Base-by-base conservation (phyloP, 2,329 filamentous ascomycete genomes). In the Stagonosporopsis chrysanthemi region DNA sequence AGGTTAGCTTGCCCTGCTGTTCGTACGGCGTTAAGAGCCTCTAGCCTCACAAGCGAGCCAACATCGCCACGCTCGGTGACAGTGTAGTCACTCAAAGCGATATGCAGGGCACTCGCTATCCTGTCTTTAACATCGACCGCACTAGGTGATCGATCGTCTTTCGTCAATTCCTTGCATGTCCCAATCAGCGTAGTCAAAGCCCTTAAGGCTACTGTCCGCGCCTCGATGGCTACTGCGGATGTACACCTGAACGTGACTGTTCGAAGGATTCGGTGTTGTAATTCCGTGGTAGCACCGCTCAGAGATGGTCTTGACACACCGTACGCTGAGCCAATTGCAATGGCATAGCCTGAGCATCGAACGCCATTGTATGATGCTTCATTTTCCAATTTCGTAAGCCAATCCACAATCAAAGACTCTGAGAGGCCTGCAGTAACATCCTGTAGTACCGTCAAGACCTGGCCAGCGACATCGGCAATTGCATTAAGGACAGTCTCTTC, bases 51-150 rank as follows among this genome's bases (percentile, higher is more conserved):
- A 49, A 93, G 85, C 0, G 93, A 96, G 5, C 95, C 95, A 45
- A 98, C 84, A 70, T 99, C 95, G 15, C 95, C 95, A 54, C 92
- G 84, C 14, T 93, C 88, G 64, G 91, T 94, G 3, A 91, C 93
- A 0, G 91, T 96, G 70, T 98, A 98, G 72, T 99, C 93, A 63
- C 94, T 89, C 26, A 99, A 77, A 0, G 88, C 79, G 26, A 68
- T 67, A 26, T 75, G 69, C 6, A 78, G 55, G 6, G 75, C 75
- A 23, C 53, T 63, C 7, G 62, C 58, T 19, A 77, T 63, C 38
- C 70, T 68, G 11, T 63, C 57, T 47, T 61, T 65, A 5, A 65
- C 50, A 12, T 65, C 58, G 22, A 51, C 33, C 41, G 61, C 57
- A 14, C 66, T 55, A 3, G 51, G 44, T 19, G 14, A 42, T 22